Conservation (phyloP, 2,329 filamentous ascomycete genomes). For the Aspergillus vadensis region DNA sequence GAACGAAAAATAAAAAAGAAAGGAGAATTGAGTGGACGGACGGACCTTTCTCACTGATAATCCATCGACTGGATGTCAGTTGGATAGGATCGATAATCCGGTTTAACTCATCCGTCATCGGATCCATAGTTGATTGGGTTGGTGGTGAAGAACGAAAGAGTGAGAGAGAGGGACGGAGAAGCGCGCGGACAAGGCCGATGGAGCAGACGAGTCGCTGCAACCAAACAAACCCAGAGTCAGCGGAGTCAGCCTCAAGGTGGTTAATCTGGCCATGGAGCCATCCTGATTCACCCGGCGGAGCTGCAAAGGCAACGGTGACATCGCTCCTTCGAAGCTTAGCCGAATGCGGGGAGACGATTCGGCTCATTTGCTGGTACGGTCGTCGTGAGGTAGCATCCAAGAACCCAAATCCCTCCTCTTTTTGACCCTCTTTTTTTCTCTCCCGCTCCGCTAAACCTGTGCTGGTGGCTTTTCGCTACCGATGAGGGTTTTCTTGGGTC, state of each 20-base stretch:
- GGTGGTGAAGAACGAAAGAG: background rate
- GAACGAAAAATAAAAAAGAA: too few relatives aligned
- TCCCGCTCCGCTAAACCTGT: background rate
- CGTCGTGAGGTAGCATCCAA: conserved; percentile 12
- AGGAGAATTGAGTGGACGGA: background rate
- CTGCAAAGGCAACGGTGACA: conserved; percentile 23
- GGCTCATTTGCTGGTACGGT: conserved; percentile 8
- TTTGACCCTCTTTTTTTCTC: background rate
- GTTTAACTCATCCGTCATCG: background rate
- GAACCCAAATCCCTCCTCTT: background rate
- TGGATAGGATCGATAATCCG: background rate
- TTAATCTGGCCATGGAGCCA: background rate
- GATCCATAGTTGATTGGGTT: background rate
- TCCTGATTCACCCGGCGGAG: conserved; percentile 8
- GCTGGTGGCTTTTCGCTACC: background rate
- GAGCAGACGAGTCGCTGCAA: background rate
- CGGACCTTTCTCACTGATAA: background rate
- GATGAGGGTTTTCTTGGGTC: background rate
- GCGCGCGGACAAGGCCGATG: background rate
- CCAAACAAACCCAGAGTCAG: background rate
- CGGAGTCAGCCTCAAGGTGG: conserved; percentile 9
- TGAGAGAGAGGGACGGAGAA: background rate
- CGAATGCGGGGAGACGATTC: conserved; percentile 24
- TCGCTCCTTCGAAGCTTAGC: conserved; percentile 16
- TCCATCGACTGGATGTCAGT: background rate